A percentile compares a stretch with the other conserved stretches of the same genome.
Evolutionary conservation across 169 alveolate species (phyloP).

Genomic region (Cryptosporidium bovis): DNA sequence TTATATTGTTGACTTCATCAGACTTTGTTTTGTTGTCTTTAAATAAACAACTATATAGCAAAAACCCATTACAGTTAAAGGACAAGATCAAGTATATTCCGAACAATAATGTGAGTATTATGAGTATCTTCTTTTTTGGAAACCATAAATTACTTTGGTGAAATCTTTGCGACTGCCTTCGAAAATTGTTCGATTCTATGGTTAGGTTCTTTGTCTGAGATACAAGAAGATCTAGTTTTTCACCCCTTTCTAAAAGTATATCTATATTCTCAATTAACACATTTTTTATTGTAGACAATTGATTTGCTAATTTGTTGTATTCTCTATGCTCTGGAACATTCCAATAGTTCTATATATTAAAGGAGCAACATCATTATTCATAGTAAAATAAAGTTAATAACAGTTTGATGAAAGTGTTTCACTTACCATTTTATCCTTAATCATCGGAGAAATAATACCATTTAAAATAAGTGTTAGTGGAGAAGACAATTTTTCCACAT

Average conservation of each 20-base stretch:
- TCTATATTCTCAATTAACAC: constrained; percentile 50
- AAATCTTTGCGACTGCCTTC: constrained; percentile 54
- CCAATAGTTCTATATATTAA: constrained; percentile 27
- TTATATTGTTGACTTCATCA: not conserved
- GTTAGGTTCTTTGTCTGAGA: constrained; percentile 51
- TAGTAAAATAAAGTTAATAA: no score
- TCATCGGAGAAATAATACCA: constrained; percentile 31
- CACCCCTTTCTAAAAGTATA: constrained; percentile 45
- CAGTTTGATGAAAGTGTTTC: not conserved
- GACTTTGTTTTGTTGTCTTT: not conserved
- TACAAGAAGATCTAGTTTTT: constrained; percentile 40
- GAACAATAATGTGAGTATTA: not conserved
- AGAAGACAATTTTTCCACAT: not conserved
- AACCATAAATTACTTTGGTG: constrained; percentile 7
- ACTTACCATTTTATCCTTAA: constrained; percentile 64
- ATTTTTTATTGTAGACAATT: constrained; percentile 52
- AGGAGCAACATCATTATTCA: not conserved
- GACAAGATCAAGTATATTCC: not conserved
- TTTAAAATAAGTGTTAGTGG: constrained; percentile 34
- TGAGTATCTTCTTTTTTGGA: not conserved
- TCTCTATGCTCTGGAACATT: constrained; percentile 17
- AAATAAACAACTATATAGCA: constrained; percentile 6
- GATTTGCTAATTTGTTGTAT: constrained; percentile 28
- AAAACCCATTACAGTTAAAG: constrained; percentile 10
- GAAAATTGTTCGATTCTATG: constrained; percentile 15